Evolutionary conservation across 2,329 filamentous ascomycete genomes (phyloP), one percentile per base, ranked within the genome.

Genomic region (Diplodia sapinea): DNA sequence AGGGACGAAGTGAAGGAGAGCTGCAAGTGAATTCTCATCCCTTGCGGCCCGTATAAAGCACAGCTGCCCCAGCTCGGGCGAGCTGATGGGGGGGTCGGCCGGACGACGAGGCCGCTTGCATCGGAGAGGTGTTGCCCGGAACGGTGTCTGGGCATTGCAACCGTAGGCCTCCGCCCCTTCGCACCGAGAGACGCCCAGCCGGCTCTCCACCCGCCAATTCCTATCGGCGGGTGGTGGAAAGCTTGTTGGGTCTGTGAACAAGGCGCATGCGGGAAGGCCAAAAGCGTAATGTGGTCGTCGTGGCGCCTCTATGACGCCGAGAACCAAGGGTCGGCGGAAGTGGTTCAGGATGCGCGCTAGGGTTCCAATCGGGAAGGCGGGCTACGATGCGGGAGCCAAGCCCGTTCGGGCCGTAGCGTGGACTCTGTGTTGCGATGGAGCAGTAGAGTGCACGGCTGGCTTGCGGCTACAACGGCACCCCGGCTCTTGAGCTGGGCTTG

Each of bases 281-380:
- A 31, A 36, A 31, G 6, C 17, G 17, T 38, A 38, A 38, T 55
- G 15, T 13, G 20, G 20, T 38, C 13, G 11, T 20, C 40, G 26
- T 26, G 57, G 57, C 23, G 40, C 43, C 40, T 63, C 59, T 38
- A 63, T 63, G 59, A 63, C 59, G 59, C 23, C 26, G 47, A 33
- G 59, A 63, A 49, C 43, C 29, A 49, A 4, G 29, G 59, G 17
- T 29, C 26, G 3, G 26, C 7, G 13, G 7, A 13, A n/a, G 4
- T 23, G 7, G 31, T 31, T 47, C 23, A 43, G 40, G 43, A 47
- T 62, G 57, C 56, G 13, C 26, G 20, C 56, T 59, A 59, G 23
- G n/a, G 20, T 47, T 29, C 38, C 56, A n/a, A 26, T 17, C 12
- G 17, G 54, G 29, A 38, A 36, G 59, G 59, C 59, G 59, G 59